phyloP scores from a whole-genome alignment of 176 grass and related monocot genomes.

The Bolboschoenus planiculmis region DNA sequence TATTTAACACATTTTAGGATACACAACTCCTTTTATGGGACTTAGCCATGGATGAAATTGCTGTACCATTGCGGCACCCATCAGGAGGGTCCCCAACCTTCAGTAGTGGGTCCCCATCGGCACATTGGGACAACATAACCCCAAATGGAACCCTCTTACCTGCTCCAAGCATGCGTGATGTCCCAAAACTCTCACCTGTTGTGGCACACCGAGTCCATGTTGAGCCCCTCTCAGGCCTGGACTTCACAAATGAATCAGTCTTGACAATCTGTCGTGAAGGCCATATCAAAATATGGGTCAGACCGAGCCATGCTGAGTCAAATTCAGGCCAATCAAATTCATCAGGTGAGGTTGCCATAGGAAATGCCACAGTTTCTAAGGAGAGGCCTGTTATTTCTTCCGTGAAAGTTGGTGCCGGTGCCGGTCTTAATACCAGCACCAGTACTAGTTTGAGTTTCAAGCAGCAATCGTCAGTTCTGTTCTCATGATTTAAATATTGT shows the following conservation, averaged over 20 bases:
- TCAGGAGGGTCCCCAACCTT: constrained; percentile 64
- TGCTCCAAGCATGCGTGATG: constrained; percentile 75
- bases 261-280: constrained; percentile 75
- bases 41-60: constrained; percentile 77
- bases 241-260: constrained; percentile 71
- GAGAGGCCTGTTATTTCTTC: constrained; percentile 42
- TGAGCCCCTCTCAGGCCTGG: constrained; percentile 65
- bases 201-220: constrained; percentile 61
- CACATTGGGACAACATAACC: constrained; percentile 69
- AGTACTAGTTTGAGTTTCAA: constrained; percentile 43
- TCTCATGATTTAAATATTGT: constrained; percentile 52
- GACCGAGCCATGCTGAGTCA: constrained; percentile 44
- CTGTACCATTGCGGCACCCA: constrained; percentile 51
- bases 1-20: constrained; percentile 40
- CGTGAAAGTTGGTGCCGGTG: constrained; percentile 32
- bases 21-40: constrained; percentile 90
- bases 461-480: constrained; percentile 56
- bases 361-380: constrained; percentile 33
- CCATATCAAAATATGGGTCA: constrained; percentile 68
- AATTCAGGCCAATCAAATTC: constrained; percentile 36
- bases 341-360: constrained; percentile 35
- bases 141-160: constrained; percentile 68
- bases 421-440: not conserved
- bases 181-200: constrained; percentile 79
- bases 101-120: constrained; percentile 59